Percentiles rank a stretch among this genome's conserved stretches.
These are phyloP conservation scores for Fusarium euwallaceae DNA, from an alignment of 2,329 filamentous ascomycete species.

Conservation along the genomic window DNA sequence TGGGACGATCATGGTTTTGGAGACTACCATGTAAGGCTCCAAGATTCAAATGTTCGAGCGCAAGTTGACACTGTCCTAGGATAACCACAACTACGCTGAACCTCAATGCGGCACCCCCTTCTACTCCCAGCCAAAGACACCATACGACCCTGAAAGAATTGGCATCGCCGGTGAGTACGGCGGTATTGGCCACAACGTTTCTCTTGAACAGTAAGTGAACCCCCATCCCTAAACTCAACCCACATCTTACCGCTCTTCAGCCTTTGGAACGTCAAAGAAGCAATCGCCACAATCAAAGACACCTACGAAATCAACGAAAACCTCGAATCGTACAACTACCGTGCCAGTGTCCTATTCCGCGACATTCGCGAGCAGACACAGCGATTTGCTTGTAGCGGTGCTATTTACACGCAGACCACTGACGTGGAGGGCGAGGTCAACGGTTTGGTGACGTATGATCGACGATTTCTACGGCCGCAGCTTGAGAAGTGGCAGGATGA, in stretches of 20 bases:
- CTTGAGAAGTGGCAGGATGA: constrained; percentile 70
- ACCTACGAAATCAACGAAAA: constrained; percentile 76
- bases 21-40: constrained; percentile 61
- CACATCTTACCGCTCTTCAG: constrained; percentile 56
- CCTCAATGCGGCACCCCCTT: constrained; percentile 79
- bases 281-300: constrained; percentile 71
- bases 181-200: constrained; percentile 75
- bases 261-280: constrained; percentile 73
- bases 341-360: constrained; percentile 69
- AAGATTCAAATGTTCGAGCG: fast-evolving
- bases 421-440: constrained; percentile 83
- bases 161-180: constrained; percentile 80
- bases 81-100: constrained; percentile 80
- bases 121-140: constrained; percentile 69
- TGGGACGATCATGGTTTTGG: constrained; percentile 78
- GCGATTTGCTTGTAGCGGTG: constrained; percentile 73
- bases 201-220: constrained; percentile 57
- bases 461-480: constrained; percentile 70
- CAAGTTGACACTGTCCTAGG: constrained; percentile 43
- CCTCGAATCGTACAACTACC: constrained; percentile 75
- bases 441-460: constrained; percentile 77
- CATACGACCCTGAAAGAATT: constrained; percentile 71
- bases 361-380: constrained; percentile 74
- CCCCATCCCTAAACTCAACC: fast-evolving
- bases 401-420: constrained; percentile 80